A percentile compares a stretch with the other conserved stretches of the same genome.
Evolutionary conservation across 2,329 filamentous ascomycete genomes (phyloP).

Genomic region (Magnaporthales sp.): DNA sequence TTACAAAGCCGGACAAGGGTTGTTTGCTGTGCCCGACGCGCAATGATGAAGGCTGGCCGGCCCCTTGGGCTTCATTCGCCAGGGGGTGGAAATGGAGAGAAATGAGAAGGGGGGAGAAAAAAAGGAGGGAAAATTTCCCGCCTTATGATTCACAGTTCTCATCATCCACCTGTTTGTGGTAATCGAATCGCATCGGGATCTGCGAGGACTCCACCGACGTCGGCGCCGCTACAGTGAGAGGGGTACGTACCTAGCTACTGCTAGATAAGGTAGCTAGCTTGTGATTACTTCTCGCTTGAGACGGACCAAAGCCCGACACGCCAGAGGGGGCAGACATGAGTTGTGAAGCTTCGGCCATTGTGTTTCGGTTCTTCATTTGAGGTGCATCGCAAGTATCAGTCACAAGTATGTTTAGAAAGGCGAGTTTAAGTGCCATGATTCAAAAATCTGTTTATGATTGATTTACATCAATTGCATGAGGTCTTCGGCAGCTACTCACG

Average conservation of each 20-base stretch:
- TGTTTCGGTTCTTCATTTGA: not conserved
- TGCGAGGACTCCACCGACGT: not conserved
- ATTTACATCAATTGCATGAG: not conserved
- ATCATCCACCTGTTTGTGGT: not conserved
- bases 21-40: not conserved
- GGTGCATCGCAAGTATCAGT: not conserved
- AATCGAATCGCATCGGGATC: not conserved
- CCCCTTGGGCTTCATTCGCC: not conserved
- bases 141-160: not conserved
- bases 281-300: not conserved
- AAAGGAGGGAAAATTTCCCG: not conserved
- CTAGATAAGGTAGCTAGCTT: not conserved
- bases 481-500: not conserved
- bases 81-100: not conserved
- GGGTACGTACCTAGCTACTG: not conserved
- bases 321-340: not conserved
- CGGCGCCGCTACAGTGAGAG: not conserved
- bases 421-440: not conserved
- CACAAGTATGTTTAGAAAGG: not conserved
- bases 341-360: not conserved
- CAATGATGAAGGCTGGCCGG: not conserved
- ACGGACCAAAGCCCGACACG: not conserved
- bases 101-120: not conserved
- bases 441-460: not conserved
- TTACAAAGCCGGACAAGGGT: not conserved